Base-by-base conservation (phyloP, 768 basidiomycete genomes). In the Tylopilus plumbeoviolaceoides region DNA sequence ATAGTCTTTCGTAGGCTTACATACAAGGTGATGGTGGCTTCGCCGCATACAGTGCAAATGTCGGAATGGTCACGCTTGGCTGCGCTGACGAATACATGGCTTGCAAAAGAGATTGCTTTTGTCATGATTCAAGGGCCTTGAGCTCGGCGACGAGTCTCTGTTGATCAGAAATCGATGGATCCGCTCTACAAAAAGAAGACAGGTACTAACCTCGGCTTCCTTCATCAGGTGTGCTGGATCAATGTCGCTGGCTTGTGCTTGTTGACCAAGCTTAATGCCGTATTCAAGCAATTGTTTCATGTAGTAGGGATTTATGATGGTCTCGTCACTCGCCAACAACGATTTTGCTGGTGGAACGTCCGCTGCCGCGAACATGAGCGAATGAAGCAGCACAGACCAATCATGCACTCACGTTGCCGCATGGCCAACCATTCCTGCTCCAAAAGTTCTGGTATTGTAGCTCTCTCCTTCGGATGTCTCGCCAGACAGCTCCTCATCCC, bases 361-460 rank as follows among this genome's bases (percentile, higher is more conserved):
- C 20, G 73, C 67, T 68, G 27, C 18, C 39, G 31, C 38, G 33
- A 33, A 41, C 5, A 36, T 59, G 2, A 60, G 44, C 11, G 7
- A 36, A 53, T 46, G 27, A 21, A 4, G 1, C 11, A 9, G 11
- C 20, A 12, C 44, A 36, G 21, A 46, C 14, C 10, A 10, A 44
- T 30, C 12, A 18, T n/a, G 17, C 28, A 51, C 68, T 62, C 45
- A 69, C 68, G 65, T 56, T 71, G 61, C 39, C 69, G 77, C 78
- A 82, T 79, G 11, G 78, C 75, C 48, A 94, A 64, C 87, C 94
- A 95, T 51, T 83, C 83, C 61, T 94, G 84, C 45, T 82, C 80
- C 60, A 98, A 66, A 63, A 99, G 71, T 63, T 94, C 84, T 2
- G 91, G 91, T 56, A 98, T 98, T 6, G 90, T 87, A 59, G 87